phyloP scores from a whole-genome alignment of 106 monocot species.

The Phalaenopsis aphrodite region DNA sequence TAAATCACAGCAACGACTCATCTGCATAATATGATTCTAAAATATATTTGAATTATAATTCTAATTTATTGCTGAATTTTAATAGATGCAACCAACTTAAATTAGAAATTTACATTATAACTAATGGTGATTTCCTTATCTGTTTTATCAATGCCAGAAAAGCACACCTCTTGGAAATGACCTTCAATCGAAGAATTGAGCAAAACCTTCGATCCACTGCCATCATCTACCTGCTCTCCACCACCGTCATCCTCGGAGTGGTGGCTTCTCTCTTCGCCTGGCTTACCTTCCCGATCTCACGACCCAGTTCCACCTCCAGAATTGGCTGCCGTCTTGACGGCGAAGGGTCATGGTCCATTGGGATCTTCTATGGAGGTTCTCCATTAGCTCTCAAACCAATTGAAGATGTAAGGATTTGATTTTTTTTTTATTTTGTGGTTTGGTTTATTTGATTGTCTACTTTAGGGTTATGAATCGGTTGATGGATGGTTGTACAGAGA shows the following conservation, averaged over 20 bases:
- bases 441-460: not conserved
- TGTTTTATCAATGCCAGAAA: not conserved
- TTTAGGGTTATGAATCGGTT: not conserved
- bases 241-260: conserved; percentile 27
- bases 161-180: not conserved
- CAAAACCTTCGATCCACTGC: conserved; percentile 21
- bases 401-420: conserved; percentile 39
- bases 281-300: conserved; percentile 45
- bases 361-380: conserved; percentile 79
- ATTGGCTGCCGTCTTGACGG: conserved; percentile 63
- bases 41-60: too few species aligned
- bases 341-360: conserved; percentile 91
- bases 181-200: conserved; percentile 8
- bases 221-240: conserved; percentile 33
- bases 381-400: conserved; percentile 72
- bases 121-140: too few species aligned
- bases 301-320: conserved; percentile 4
- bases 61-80: too few species aligned
- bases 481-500: conserved; percentile 23
- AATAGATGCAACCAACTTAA: too few species aligned
- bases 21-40: too few species aligned
- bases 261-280: conserved; percentile 43
- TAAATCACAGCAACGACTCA: too few species aligned
- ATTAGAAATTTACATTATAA: too few species aligned
- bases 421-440: not conserved